These are phyloP conservation scores for Salix arbutifolia DNA, from an alignment of 345 rosid species.

Conservation along the genomic window DNA sequence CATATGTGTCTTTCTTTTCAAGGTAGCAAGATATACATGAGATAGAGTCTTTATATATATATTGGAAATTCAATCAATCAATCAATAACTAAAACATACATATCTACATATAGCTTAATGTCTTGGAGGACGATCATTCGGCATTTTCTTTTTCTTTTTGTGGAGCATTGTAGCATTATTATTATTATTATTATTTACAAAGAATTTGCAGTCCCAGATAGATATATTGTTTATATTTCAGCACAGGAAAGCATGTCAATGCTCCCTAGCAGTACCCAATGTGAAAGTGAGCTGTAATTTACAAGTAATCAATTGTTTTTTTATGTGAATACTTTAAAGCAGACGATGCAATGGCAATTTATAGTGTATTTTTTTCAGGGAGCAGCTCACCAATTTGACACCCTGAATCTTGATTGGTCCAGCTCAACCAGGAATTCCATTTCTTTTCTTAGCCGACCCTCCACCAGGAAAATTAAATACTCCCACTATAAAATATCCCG, in stretches of 20 bases:
- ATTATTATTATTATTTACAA: too few relatives aligned
- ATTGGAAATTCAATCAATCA: too few relatives aligned
- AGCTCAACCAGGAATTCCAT: not conserved
- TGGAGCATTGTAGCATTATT: too few relatives aligned
- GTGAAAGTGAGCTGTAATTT: not conserved
- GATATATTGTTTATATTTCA: not conserved
- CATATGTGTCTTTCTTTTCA: not conserved
- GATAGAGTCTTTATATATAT: too few relatives aligned
- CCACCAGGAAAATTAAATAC: not conserved
- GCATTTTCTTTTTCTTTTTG: too few relatives aligned
- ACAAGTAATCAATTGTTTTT: not conserved
- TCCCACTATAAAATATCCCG: not conserved
- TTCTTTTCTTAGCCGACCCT: not conserved
- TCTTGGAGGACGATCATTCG: too few relatives aligned
- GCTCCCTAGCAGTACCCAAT: too few relatives aligned
- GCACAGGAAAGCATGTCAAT: not conserved
- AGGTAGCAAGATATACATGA: too few relatives aligned
- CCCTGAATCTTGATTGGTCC: constrained; percentile 3
- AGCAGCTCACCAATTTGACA: not conserved
- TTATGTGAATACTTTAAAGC: not conserved
- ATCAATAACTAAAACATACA: too few relatives aligned
- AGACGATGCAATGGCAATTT: not conserved
- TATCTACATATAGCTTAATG: too few relatives aligned
- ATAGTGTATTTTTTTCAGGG: not conserved
- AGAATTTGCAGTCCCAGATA: too few relatives aligned